These are phyloP conservation scores for Russula compacta DNA, from an alignment of 768 basidiomycete species.

Conservation along the genomic window DNA sequence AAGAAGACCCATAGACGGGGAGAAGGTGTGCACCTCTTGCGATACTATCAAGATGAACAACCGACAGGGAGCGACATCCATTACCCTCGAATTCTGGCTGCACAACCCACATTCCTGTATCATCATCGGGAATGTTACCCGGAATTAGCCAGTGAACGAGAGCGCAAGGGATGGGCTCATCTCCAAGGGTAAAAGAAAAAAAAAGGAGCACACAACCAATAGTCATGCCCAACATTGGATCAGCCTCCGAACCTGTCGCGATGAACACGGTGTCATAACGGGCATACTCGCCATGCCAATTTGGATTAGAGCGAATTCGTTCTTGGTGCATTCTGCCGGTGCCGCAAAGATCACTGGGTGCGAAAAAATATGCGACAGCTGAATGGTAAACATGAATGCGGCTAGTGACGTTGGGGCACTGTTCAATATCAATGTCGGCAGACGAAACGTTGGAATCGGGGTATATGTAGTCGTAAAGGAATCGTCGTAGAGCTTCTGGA, in stretches of 20 bases:
- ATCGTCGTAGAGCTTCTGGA: not conserved
- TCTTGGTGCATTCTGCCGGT: slow-evolving; percentile 24
- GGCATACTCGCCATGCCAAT: slow-evolving; percentile 19
- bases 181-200: not conserved
- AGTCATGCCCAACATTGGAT: not conserved
- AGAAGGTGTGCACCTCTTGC: not conserved
- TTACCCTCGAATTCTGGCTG: not conserved
- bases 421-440: not conserved
- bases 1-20: not conserved
- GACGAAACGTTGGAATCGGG: not conserved
- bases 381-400: slow-evolving; percentile 14
- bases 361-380: slow-evolving; percentile 22
- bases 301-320: slow-evolving; percentile 20
- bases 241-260: not conserved
- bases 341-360: slow-evolving; percentile 26
- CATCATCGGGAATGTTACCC: slow-evolving; percentile 11
- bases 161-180: not conserved
- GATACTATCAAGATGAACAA: not conserved
- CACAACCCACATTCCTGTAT: slow-evolving; percentile 3
- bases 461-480: slow-evolving; percentile 17
- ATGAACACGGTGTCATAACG: not conserved
- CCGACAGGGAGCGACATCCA: not conserved
- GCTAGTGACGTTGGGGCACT: not conserved
- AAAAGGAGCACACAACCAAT: not conserved
- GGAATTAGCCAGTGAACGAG: not conserved